Evolutionary conservation across 148 eudicot species (phyloP).

Genomic region (Dianthus caryophyllus): DNA sequence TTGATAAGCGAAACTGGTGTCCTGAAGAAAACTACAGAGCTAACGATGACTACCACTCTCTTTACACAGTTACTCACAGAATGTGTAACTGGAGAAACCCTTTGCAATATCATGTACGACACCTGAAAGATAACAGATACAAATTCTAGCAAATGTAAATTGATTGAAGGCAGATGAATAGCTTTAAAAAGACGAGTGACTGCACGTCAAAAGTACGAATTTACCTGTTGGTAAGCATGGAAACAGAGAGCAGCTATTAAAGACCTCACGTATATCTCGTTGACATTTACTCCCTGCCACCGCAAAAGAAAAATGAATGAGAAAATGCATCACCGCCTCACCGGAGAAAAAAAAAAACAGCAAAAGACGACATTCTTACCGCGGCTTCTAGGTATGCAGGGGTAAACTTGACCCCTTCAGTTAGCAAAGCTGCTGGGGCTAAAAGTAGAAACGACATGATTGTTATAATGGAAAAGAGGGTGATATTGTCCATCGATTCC

Average conservation of each 20-base stretch:
- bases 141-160: background rate
- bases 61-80: conserved; percentile 91
- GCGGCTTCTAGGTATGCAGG: conserved; percentile 75
- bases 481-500: conserved; percentile 91
- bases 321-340: background rate
- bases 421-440: conserved; percentile 59
- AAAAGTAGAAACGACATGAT: conserved; percentile 82
- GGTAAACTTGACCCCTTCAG: conserved; percentile 87
- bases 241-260: conserved; percentile 87
- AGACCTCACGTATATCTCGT: conserved; percentile 58
- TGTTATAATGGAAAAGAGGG: conserved; percentile 90
- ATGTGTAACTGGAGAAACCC: conserved; percentile 92
- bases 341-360: background rate
- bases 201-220: background rate
- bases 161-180: background rate
- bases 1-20: conserved; percentile 72
- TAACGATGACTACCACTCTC: conserved; percentile 87
- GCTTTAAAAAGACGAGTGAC: background rate
- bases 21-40: conserved; percentile 84
- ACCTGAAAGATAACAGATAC: conserved; percentile 47
- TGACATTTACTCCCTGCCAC: conserved; percentile 68
- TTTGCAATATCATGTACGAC: conserved; percentile 89
- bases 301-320: conserved; percentile 5
- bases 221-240: conserved; percentile 91
- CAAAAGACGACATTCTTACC: conserved; percentile 42